A percentile compares a stretch with the other conserved stretches of the same genome.
Evolutionary conservation across 495 filamentous ascomycete species (phyloP).

Genomic region (Filosporella fistucella): DNA sequence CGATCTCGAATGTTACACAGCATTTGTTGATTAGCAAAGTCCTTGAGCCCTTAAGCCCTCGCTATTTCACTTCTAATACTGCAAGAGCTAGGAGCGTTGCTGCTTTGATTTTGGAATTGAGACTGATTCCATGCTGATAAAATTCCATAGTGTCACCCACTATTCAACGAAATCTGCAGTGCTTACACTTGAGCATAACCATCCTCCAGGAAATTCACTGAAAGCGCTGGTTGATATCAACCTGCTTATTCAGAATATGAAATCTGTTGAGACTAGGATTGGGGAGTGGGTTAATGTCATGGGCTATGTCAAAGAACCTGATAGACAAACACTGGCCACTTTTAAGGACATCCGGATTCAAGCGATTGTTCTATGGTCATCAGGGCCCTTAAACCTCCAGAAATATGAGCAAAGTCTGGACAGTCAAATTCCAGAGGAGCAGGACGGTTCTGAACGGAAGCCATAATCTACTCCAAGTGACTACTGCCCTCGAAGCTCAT

Average conservation of each 20-base stretch:
- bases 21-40: no score
- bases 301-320: slow-evolving; percentile 58
- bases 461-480: no score
- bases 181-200: slow-evolving; percentile 63
- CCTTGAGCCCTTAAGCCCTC: no score
- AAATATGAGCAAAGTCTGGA: slow-evolving; percentile 52
- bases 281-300: slow-evolving; percentile 93
- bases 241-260: slow-evolving; percentile 60
- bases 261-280: slow-evolving; percentile 57
- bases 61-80: no score
- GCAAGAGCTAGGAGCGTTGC: no score
- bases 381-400: slow-evolving; percentile 56
- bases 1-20: no score
- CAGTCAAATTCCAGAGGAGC: not conserved
- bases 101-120: no score
- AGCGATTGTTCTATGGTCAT: slow-evolving; percentile 62
- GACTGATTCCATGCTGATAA: not conserved
- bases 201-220: slow-evolving; percentile 39
- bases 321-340: no score
- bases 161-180: slow-evolving; percentile 59
- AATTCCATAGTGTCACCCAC: slow-evolving; percentile 57
- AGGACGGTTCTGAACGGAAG: no score
- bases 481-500: no score
- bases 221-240: slow-evolving; percentile 63
- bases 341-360: slow-evolving; percentile 38